Evolutionary conservation across 768 basidiomycete genomes (phyloP).

Genomic region (Calocybe gangraenosa): DNA sequence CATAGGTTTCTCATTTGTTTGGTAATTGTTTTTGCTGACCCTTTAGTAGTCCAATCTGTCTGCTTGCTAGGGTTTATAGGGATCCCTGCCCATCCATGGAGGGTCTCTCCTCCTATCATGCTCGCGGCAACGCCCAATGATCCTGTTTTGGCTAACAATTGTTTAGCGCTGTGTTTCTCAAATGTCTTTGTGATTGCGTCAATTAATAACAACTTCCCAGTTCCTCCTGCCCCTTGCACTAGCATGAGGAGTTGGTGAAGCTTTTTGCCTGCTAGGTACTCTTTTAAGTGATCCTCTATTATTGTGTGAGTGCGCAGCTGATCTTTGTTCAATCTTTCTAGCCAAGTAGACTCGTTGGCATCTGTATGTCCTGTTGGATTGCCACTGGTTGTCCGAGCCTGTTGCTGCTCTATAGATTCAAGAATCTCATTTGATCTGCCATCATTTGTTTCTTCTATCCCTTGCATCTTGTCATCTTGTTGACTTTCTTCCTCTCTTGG

Average conservation of each 20-base stretch:
- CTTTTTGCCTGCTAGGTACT: constrained; percentile 14
- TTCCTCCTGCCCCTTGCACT: constrained; percentile 36
- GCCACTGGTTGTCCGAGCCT: too few species aligned
- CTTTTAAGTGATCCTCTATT: constrained; percentile 22
- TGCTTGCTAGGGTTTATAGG: too few species aligned
- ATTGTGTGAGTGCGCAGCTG: constrained; percentile 34
- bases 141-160: constrained; percentile 28
- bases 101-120: too few species aligned
- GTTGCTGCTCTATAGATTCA: too few species aligned
- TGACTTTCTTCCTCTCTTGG: not conserved
- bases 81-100: too few species aligned
- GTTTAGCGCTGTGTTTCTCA: not conserved
- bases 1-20: too few species aligned
- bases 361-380: too few species aligned
- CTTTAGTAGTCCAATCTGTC: too few species aligned
- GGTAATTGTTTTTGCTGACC: too few species aligned
- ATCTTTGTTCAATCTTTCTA: constrained; percentile 20
- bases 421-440: too few species aligned
- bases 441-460: too few species aligned
- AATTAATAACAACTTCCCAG: constrained; percentile 34
- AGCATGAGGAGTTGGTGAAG: constrained; percentile 31
- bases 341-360: too few species aligned
- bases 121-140: constrained; percentile 38
- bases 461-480: not conserved
- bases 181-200: constrained; percentile 33